Base-by-base conservation (phyloP, 495 filamentous ascomycete species). In the Penicillium lagena region DNA sequence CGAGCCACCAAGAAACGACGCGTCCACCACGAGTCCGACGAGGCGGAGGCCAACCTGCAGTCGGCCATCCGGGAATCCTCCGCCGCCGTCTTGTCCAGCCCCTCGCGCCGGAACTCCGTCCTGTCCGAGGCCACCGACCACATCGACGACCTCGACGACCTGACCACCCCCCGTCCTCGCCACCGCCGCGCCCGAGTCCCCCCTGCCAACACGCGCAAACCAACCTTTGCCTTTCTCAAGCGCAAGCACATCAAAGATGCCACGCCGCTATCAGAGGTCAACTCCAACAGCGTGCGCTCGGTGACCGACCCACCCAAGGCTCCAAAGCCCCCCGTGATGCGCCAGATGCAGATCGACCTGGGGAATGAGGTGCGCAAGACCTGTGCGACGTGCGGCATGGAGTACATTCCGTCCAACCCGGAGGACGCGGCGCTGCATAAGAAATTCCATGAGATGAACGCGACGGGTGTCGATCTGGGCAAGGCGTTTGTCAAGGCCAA, bases 341-440 rank as follows among this genome's bases (percentile, higher is more conserved):
- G 73, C 27, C 83, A 88, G 54, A 79, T 83, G 66, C 80, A 81
- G 40, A 76, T 88, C 30, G 83, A 85, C 50, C 65, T 86, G 28
- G 84, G 82, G 12, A 70, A 68, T 46, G 67, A 78, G 36, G 60
- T 77, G 32, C 70, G 76, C 39, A 78, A 76, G 46, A 78, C 73
- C n/a, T 88, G 84, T 59, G 67, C 66, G 31, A 67, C 64, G 2
- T 88, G 84, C 56, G 79, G 76, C 1, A 88, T 88, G 84, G 80
- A 83, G 45, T 88, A 87, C 56, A 71, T 83, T 33, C 76, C 82
- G 10, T 85, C 81, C 1, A 78, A 80, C 15, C 64, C 67, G 34
- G 82, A 85, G 50, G 84, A 88, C 49, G 68, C 72, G 30, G 72
- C 71, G 2, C 54, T 86, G 31, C 84, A 88, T 54, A 79, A 75